These are phyloP conservation scores for Coniella lustricola DNA, from an alignment of 2,329 filamentous ascomycete genomes.

Conservation along the genomic window DNA sequence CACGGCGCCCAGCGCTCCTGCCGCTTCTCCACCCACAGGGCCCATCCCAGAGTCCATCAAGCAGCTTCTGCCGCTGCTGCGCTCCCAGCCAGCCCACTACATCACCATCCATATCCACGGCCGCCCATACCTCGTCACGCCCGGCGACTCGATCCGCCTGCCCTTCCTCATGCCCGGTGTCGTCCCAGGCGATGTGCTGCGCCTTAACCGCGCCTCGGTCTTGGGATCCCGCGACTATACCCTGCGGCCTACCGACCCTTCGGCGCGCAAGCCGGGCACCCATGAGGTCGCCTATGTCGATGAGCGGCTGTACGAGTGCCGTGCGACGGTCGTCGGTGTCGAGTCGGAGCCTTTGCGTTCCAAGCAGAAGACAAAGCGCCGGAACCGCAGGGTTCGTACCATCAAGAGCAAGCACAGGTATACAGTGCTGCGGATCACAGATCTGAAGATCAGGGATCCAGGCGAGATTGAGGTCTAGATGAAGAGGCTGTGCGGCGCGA, in stretches of 20 bases:
- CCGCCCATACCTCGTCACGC: conserved; percentile 70
- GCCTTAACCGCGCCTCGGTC: conserved; percentile 75
- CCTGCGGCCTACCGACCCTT: conserved; percentile 33
- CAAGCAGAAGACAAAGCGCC: conserved; percentile 77
- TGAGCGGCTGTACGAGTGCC: conserved; percentile 75
- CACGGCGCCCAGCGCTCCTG: conserved; percentile 40
- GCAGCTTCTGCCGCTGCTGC: conserved; percentile 61
- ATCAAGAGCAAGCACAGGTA: conserved; percentile 87
- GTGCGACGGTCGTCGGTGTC: conserved; percentile 75
- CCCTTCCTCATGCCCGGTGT: conserved; percentile 75
- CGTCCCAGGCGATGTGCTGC: conserved; percentile 73
- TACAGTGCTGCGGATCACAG: conserved; percentile 78
- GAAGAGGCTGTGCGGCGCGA: too few species aligned
- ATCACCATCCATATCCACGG: conserved; percentile 74
- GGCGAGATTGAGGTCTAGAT: conserved; percentile 31
- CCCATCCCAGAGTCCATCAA: conserved; percentile 50
- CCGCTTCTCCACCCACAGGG: conserved; percentile 23
- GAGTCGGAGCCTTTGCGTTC: conserved; percentile 73
- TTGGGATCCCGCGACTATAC: conserved; percentile 88
- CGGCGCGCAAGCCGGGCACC: conserved; percentile 43
- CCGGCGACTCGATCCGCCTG: conserved; percentile 67
- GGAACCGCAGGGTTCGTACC: conserved; percentile 63
- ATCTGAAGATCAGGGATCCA: conserved; percentile 58
- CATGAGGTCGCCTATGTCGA: conserved; percentile 79
- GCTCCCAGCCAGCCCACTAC: conserved; percentile 69